Conservation (phyloP, 2,329 filamentous ascomycete species). For the Trichoderma sp. region DNA sequence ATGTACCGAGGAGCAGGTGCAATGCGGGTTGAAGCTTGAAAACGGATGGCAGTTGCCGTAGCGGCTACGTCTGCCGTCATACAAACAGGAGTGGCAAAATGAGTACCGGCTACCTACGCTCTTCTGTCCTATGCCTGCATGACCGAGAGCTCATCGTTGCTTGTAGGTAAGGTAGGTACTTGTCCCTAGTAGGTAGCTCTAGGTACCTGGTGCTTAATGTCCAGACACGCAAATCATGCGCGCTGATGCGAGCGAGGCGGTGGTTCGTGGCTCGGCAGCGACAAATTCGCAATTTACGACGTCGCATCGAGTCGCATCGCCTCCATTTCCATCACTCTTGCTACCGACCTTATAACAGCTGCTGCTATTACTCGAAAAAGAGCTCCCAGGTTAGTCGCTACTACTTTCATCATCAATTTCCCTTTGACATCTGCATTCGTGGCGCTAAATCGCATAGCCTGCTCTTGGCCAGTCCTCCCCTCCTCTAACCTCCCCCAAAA, state of each 20-base stretch:
- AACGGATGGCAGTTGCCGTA: too few relatives aligned
- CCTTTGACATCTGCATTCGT: background rate
- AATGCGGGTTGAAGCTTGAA: background rate
- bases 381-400: too few relatives aligned
- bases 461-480: background rate
- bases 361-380: too few relatives aligned
- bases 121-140: background rate
- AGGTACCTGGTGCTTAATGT: background rate
- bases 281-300: slow-evolving; percentile 10
- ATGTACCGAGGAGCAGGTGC: background rate
- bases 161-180: too few relatives aligned
- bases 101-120: background rate
- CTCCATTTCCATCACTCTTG: background rate
- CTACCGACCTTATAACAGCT: too few relatives aligned
- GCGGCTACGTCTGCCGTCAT: background rate
- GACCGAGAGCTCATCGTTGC: background rate
- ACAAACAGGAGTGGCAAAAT: background rate
- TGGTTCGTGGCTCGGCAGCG: slow-evolving; percentile 22
- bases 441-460: slow-evolving; percentile 1
- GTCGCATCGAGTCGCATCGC: background rate
- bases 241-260: background rate
- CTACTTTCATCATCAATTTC: background rate
- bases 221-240: background rate
- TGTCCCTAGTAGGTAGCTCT: too few relatives aligned
- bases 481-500: background rate